Base-by-base conservation (phyloP, 208 protist species). In the Leishmania gerbilli region DNA sequence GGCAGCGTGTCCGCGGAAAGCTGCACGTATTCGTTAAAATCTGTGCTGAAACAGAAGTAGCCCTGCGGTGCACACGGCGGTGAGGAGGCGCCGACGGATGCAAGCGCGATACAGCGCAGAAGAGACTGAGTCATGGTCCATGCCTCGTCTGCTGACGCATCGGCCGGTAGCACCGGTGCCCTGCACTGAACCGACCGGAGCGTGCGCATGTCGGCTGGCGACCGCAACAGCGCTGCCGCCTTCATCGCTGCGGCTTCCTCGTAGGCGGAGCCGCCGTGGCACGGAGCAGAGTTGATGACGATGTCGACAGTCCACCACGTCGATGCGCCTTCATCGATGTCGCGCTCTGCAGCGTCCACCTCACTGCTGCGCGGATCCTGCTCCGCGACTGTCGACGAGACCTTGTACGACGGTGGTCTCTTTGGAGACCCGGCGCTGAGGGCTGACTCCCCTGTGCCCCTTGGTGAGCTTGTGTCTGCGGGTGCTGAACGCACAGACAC, bases 31-130 rank as follows among this genome's bases (percentile, higher is more conserved):
- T 88, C 76, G 37, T 84, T 69, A 47, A 92, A 91, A 68, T 90
- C 85, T 17, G 76, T 76, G 79, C 91, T 86, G 74, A 90, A 91
- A 80, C 89, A 94, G 76, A 88, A 85, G 74, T 91, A 88, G 0
- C 65, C 85, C 53, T 81, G 79, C 6, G 87, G 84, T 2, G 68
- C 47, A 71, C 77, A 88, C 0, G 24, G 79, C 45, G 58, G 77
- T 58, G 65, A 84, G 42, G 40, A 13, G 6, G 71, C 71, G 31
- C 71, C 67, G 74, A 76, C 68, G 21, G 74, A 78, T 2, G 79
- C 69, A 13, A 85, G 74, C 37, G 82, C 82, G 5, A 85, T 62
- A 60, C 78, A 76, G 79, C 83, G 81, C 34, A 88, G 79, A 47
- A 88, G 85, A 11, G 81, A 84, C 75, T 79, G 64, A 34, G 81